Evolutionary conservation across 257 asterid genomes (phyloP).

Genomic region (Jaltomata sinuosa): DNA sequence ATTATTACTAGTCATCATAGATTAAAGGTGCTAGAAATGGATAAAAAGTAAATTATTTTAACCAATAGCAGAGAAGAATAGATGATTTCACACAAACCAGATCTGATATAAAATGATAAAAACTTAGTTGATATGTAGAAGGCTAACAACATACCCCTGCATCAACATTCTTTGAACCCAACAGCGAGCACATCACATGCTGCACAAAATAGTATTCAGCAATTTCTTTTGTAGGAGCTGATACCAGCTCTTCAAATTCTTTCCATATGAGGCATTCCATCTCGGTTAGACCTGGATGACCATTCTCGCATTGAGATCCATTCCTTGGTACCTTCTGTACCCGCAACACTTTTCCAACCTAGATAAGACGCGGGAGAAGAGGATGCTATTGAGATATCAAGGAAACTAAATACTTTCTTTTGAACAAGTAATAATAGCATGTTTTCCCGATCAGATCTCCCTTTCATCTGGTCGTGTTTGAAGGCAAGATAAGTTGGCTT

Average conservation of each 20-base stretch:
- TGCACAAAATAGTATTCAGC: slow-evolving; percentile 63
- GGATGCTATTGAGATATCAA: background rate
- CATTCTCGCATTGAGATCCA: slow-evolving; percentile 40
- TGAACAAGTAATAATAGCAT: background rate
- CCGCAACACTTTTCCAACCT: slow-evolving; percentile 85
- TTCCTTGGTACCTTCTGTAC: slow-evolving; percentile 55
- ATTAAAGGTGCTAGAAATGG: background rate
- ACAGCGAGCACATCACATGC: slow-evolving; percentile 63
- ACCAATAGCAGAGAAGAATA: background rate
- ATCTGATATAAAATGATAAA: background rate
- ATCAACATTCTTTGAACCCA: slow-evolving; percentile 84
- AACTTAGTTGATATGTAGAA: background rate
- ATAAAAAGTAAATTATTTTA: background rate
- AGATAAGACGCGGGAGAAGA: background rate
- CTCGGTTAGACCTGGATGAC: slow-evolving; percentile 38
- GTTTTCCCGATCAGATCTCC: background rate
- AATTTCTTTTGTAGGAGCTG: slow-evolving; percentile 67
- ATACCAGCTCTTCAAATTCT: slow-evolving; percentile 43
- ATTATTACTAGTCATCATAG: background rate
- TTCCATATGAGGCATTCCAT: slow-evolving; percentile 64
- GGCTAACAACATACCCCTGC: slow-evolving; percentile 58
- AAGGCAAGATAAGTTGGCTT: background rate
- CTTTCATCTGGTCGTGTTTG: background rate
- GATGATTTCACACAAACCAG: background rate
- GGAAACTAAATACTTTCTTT: background rate